phyloP scores from a whole-genome alignment of 306 rosid species.

The Leucaena leucocephala region DNA sequence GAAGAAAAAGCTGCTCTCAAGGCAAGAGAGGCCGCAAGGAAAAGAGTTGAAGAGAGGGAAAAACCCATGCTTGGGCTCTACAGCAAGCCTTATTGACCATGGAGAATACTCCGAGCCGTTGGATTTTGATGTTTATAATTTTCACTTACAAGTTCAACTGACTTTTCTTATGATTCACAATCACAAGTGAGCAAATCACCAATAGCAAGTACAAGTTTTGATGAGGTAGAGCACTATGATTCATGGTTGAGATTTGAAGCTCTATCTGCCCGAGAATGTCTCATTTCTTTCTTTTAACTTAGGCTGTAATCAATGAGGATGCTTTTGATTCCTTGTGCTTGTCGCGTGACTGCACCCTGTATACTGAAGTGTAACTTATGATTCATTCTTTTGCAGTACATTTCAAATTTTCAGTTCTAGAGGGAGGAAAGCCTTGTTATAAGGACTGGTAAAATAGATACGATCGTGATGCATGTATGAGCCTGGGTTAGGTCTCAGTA shows the following conservation, averaged over 20 bases:
- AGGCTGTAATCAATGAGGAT: slow-evolving; percentile 11
- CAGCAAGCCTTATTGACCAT: slow-evolving; percentile 58
- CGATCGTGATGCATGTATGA: not conserved
- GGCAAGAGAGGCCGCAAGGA: slow-evolving; percentile 98
- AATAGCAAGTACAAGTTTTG: not conserved
- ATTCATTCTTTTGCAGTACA: slow-evolving; percentile 29
- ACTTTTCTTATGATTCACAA: not conserved
- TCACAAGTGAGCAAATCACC: not conserved
- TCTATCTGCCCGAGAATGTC: not conserved
- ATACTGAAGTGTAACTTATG: slow-evolving; percentile 1
- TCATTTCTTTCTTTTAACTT: slow-evolving; percentile 6
- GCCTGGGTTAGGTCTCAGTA: too few species aligned
- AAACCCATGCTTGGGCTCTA: slow-evolving; percentile 90
- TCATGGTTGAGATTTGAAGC: not conserved
- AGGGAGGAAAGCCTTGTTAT: not conserved
- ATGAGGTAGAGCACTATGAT: not conserved
- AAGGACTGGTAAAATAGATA: not conserved
- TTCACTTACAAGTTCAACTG: not conserved
- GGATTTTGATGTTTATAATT: slow-evolving; percentile 39
- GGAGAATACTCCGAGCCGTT: slow-evolving; percentile 26
- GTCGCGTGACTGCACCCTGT: slow-evolving; percentile 40
- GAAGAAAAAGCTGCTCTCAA: slow-evolving; percentile 93
- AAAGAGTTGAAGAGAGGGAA: slow-evolving; percentile 89
- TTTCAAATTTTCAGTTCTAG: not conserved
- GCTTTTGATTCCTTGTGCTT: slow-evolving; percentile 29